These are phyloP conservation scores for Senna siamea DNA, from an alignment of 306 rosid genomes.

Conservation along the genomic window DNA sequence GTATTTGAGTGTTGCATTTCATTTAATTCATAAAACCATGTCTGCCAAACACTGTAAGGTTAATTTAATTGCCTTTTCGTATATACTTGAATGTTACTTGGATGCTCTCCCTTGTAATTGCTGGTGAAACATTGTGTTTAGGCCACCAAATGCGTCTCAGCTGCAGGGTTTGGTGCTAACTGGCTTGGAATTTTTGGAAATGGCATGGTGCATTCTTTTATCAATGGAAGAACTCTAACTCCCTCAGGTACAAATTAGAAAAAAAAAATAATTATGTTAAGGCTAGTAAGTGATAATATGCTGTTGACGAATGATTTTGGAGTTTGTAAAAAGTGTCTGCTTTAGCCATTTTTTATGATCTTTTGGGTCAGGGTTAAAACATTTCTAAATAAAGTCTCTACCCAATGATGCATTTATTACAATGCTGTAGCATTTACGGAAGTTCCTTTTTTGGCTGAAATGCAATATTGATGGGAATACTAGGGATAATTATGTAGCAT, in stretches of 20 bases:
- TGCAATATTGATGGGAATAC: neutral
- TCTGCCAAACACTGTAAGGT: slow-evolving; percentile 26
- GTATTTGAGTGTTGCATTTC: neutral
- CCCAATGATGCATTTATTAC: neutral
- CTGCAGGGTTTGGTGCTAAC: slow-evolving; percentile 92
- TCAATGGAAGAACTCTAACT: slow-evolving; percentile 58
- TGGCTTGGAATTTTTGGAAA: slow-evolving; percentile 87
- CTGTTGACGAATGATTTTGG: neutral
- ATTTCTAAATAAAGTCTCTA: neutral
- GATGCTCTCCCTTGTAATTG: slow-evolving; percentile 32
- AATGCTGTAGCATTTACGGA: slow-evolving; percentile 11
- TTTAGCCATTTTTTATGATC: neutral
- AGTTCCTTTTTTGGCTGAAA: slow-evolving; percentile 15
- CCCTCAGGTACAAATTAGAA: slow-evolving; percentile 61
- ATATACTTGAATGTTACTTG: slow-evolving; percentile 26
- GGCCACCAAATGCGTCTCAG: slow-evolving; percentile 88
- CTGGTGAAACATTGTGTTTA: slow-evolving; percentile 49
- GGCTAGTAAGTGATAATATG: neutral
- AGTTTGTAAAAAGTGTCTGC: neutral
- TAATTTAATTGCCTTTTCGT: slow-evolving; percentile 32
- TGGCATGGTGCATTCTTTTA: slow-evolving; percentile 75
- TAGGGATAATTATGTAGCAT: slow-evolving; percentile 7
- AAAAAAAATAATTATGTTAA: no score
- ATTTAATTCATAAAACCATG: slow-evolving; percentile 16
- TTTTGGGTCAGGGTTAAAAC: neutral